These are phyloP conservation scores for Sarocladiaceae sp. DNA, from an alignment of 2,329 filamentous ascomycete species.

Conservation along the genomic window DNA sequence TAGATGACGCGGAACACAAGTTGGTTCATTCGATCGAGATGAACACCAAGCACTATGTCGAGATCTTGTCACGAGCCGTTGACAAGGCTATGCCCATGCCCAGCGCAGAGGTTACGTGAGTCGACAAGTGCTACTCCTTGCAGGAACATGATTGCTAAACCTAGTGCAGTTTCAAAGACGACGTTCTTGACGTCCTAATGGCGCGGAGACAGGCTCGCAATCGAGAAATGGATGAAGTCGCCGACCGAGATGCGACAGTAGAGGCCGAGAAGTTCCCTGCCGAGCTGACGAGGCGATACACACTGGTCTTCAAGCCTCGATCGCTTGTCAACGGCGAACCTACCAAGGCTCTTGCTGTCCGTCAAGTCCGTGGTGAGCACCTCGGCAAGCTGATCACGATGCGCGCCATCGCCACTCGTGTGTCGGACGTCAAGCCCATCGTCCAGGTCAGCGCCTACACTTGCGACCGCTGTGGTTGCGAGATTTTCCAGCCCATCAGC, in stretches of 20 bases:
- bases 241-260: conserved; percentile 59
- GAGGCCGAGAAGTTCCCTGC: conserved; percentile 79
- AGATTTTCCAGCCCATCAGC: conserved; percentile 94
- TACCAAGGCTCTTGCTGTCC: conserved; percentile 71
- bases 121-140: conserved; percentile 9
- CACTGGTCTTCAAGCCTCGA: conserved; percentile 89
- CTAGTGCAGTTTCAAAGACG: conserved; percentile 75
- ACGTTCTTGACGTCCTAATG: conserved; percentile 95
- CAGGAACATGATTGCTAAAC: not conserved
- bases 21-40: conserved; percentile 76
- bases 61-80: conserved; percentile 80
- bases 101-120: conserved; percentile 68
- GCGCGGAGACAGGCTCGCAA: conserved; percentile 84
- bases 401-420: conserved; percentile 86
- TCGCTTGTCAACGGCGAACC: conserved; percentile 62
- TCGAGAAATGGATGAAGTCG: conserved; percentile 62
- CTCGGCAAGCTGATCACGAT: conserved; percentile 90
- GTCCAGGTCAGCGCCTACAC: conserved; percentile 98
- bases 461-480: conserved; percentile 91
- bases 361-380: conserved; percentile 87
- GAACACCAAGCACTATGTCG: conserved; percentile 94
- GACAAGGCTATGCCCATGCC: conserved; percentile 80
- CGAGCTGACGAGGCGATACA: conserved; percentile 88
- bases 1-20: conserved; percentile 59
- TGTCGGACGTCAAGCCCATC: conserved; percentile 95